Base-by-base conservation (phyloP, 2,329 filamentous ascomycete genomes). In the Aspergillus unguis region DNA sequence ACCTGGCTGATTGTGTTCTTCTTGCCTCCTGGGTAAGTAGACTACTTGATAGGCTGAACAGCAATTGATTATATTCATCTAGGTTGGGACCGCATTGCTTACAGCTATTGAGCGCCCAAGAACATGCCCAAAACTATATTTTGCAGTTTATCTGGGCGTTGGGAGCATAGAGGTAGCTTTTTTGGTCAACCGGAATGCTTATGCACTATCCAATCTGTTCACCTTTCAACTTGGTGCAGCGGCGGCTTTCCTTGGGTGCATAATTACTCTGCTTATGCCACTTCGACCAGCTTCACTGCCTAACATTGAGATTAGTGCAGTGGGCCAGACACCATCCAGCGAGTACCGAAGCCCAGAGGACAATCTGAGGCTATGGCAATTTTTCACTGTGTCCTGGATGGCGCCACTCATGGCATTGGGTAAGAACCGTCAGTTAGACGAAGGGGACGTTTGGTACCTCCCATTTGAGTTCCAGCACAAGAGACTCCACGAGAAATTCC, bases 311-410 rank as follows among this genome's bases (percentile, higher is more conserved):
- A 89, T 92, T 52, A 84, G 84, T 47, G 70, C 73, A 11, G 76
- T 82, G 1, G 83, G 80, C 48, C 73, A 77, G 17, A 58, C 71
- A 4, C 83, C 88, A 1, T 85, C 79, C 0, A 77, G 73, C 2
- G 69, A 77, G 2, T 73, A 88, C n/a, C 85, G 90, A 29, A 85
- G 80, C 44, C 86, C 91, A 0, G 91, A 96, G 67, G 91, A 96
- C 61, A 84, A 87, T 57, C 68, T 95, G 26, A 87, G 80, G 0
- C 75, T 92, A 1, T 91, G 89, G 81, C 87, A 92, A 60, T 96
- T 90, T 72, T 87, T 92, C 82, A 86, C 83, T 5, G 86, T 95
- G 28, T 88, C 83, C 0, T 96, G 91, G 91, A 86, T 95, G 73
- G 76, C 77, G 0, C 86, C 90, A 0, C 72, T 95, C 5, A 90